phyloP scores from a whole-genome alignment of 1,284 basidiomycete species.

The Irpex lacteus region DNA sequence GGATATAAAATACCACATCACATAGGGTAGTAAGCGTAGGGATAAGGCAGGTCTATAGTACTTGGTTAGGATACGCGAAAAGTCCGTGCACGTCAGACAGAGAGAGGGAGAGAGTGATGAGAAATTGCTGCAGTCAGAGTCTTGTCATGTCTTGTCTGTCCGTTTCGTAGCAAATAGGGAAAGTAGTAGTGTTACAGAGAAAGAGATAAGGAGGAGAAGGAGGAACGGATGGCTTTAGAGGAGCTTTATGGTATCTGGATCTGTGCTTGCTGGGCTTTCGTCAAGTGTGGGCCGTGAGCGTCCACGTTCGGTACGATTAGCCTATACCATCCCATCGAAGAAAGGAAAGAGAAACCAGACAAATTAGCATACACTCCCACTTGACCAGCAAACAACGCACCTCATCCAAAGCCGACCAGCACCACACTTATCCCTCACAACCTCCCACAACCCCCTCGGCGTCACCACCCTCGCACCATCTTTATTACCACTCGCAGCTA shows the following conservation, averaged over 20 bases:
- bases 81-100: not conserved
- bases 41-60: not conserved
- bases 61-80: not conserved
- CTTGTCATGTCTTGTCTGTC: not conserved
- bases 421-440: constrained; percentile 59
- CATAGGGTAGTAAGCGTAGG: not conserved
- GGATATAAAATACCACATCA: not conserved
- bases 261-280: not conserved
- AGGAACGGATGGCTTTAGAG: not conserved
- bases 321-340: constrained; percentile 3
- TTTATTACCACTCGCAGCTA: too few species aligned
- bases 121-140: not conserved
- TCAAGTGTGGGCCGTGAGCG: not conserved
- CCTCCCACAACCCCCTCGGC: constrained; percentile 47
- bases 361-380: not conserved
- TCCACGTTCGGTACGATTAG: constrained; percentile 9
- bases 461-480: too few species aligned
- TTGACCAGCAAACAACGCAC: constrained; percentile 31
- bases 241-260: not conserved
- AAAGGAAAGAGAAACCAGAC: not conserved
- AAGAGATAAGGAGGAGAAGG: not conserved
- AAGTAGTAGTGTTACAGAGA: not conserved
- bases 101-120: not conserved
- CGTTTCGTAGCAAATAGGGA: not conserved
- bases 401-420: constrained; percentile 62